These are phyloP conservation scores for Calonectria henricotiae DNA, from an alignment of 2,329 filamentous ascomycete species.

Conservation along the genomic window DNA sequence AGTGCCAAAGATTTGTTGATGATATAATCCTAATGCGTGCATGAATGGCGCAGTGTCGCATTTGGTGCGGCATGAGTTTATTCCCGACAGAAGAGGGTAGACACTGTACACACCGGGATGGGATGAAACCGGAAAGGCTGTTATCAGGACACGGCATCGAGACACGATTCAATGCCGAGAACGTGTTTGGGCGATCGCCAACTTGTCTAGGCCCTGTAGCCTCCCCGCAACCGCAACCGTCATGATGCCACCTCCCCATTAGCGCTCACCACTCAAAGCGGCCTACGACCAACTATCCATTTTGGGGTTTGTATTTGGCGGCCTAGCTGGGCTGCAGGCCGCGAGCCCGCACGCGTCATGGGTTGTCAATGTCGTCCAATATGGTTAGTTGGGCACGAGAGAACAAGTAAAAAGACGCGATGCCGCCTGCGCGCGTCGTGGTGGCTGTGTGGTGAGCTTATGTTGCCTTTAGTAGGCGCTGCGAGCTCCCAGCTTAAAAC, in stretches of 20 bases:
- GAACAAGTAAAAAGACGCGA: constrained; percentile 30
- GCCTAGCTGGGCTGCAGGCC: constrained; percentile 22
- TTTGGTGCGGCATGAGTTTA: constrained; percentile 35
- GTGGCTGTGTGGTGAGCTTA: constrained; percentile 38
- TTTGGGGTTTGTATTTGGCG: constrained; percentile 32
- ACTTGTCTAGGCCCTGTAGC: constrained; percentile 4
- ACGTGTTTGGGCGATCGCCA: constrained; percentile 3
- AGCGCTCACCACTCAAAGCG: constrained; percentile 14
- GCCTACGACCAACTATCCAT: constrained; percentile 3
- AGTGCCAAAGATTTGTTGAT: not conserved
- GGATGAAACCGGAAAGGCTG: constrained; percentile 31
- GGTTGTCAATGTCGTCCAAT: constrained; percentile 7
- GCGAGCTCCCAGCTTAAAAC: constrained; percentile 16
- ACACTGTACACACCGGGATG: constrained; percentile 1
- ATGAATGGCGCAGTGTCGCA: constrained; percentile 35
- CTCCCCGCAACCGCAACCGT: constrained; percentile 22
- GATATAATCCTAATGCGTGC: constrained; percentile 25
- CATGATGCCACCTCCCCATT: constrained; percentile 27
- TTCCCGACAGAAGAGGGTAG: constrained; percentile 24
- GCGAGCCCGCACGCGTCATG: constrained; percentile 9
- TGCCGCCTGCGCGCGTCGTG: constrained; percentile 39
- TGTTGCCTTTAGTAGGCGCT: constrained; percentile 31
- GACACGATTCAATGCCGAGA: constrained; percentile 18
- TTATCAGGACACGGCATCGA: not conserved
- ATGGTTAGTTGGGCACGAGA: not conserved